These are phyloP conservation scores for Elongisporangium undulatum DNA, from an alignment of 352 stramenopile genomes.

Conservation along the genomic window DNA sequence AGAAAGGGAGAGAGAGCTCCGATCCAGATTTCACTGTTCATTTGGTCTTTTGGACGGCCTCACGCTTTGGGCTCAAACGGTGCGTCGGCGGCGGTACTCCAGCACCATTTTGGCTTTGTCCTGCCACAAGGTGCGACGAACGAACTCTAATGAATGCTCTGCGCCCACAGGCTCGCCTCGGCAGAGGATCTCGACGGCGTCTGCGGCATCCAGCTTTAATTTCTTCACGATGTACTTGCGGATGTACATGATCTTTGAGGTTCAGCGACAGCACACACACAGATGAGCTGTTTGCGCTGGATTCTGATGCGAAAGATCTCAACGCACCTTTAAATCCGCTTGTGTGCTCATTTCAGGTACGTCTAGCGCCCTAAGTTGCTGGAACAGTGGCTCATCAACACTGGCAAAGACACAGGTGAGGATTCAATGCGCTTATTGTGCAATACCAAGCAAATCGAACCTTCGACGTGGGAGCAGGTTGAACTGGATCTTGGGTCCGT, in stretches of 20 bases:
- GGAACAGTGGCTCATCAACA: slow-evolving; percentile 34
- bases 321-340: slow-evolving; percentile 34
- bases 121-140: slow-evolving; percentile 54
- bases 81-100: slow-evolving; percentile 34
- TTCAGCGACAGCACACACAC: no score
- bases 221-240: slow-evolving; percentile 62
- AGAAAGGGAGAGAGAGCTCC: background rate
- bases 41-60: background rate
- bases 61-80: background rate
- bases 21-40: no score
- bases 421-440: background rate
- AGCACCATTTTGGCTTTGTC: slow-evolving; percentile 43
- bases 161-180: slow-evolving; percentile 31
- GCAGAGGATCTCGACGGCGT: slow-evolving; percentile 63
- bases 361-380: slow-evolving; percentile 24
- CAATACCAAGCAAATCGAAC: slow-evolving; percentile 11
- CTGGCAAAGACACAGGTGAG: slow-evolving; percentile 7
- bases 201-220: slow-evolving; percentile 21
- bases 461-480: slow-evolving; percentile 34
- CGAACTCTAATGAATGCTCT: slow-evolving; percentile 67
- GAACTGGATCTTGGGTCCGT: slow-evolving; percentile 32
- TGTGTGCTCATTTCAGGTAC: slow-evolving; percentile 34
- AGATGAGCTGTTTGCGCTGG: background rate
- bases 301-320: background rate
- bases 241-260: slow-evolving; percentile 60